Base-by-base conservation (phyloP, 768 basidiomycete species). In the Phylloporus rhodoxanthus region DNA sequence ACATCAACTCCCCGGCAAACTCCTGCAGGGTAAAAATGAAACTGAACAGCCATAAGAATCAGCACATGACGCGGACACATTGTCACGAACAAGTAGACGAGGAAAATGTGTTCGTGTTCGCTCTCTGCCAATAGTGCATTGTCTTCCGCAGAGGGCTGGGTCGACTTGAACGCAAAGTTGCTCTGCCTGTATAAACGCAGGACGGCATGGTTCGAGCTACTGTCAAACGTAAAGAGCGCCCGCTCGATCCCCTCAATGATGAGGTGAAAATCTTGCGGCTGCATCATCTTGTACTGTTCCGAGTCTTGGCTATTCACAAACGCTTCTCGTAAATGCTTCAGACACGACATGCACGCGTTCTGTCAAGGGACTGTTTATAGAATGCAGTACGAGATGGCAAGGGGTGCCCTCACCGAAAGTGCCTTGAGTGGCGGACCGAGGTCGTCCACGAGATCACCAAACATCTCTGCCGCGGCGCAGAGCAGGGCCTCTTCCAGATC, bases 21-120 rank as follows among this genome's bases (percentile, higher is more conserved):
- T 98, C 96, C 68, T 99, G 92, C 38, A 97, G 66, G 0, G 92
- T 95, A 68, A 97, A 99, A 55, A 96, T 87, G 69, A 95, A 97
- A 72, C 93, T 96, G 54, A 21, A 42, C 23, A 41, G 30, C 40
- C n/a, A 25, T 40, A 2, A 40, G 38, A 13, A 36, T 65, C 47
- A 66, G 47, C 3, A 41, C 2, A 21, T 11, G 17, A 19, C 4
- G 8, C 36, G 17, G 36, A 19, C 10, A 7, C 6, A 26, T 41
- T 8, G 28, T 19, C n/a, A 74, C 91, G 64, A 53, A 94, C 93
- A 93, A 95, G 62, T 94, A 95, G 0, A 93, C 85, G 21, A 94
- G 67, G 64, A 95, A 95, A 1, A 96, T 75, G 49, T 83, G 82
- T 58, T 96, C 93, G 56, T 85, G 81, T n/a, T 86, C 81, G 33